Evolutionary conservation across 352 stramenopile species (phyloP).

Genomic region (Pythium aquatile): DNA sequence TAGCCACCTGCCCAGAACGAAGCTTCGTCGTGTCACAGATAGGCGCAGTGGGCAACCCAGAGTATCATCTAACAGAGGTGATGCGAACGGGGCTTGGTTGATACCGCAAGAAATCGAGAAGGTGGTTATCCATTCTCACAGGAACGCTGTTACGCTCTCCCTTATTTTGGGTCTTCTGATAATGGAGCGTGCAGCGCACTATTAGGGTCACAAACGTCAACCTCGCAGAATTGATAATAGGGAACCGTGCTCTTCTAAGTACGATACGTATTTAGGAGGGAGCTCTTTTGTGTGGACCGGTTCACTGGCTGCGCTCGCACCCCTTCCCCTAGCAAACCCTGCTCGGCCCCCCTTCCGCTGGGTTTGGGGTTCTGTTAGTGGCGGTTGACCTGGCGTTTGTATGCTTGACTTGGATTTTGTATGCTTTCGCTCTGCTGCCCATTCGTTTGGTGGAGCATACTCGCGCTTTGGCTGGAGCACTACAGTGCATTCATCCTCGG

Average conservation of each 20-base stretch:
- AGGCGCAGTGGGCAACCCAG: background rate
- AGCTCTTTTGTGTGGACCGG: conserved; percentile 13
- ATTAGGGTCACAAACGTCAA: background rate
- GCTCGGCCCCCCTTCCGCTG: conserved; percentile 2
- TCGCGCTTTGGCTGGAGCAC: conserved; percentile 16
- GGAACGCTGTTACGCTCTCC: background rate
- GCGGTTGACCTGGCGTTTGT: conserved; percentile 34
- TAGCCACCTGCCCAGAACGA: background rate
- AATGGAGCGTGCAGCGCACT: background rate
- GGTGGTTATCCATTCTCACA: background rate
- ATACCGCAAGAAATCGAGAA: background rate
- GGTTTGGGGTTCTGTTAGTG: conserved; percentile 1
- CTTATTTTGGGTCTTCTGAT: conserved; percentile 23
- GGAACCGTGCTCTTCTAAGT: conserved; percentile 1
- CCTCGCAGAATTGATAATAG: conserved; percentile 5
- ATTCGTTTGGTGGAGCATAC: conserved; percentile 69
- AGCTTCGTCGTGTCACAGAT: conserved; percentile 8
- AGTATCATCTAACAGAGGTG: background rate
- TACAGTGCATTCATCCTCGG: conserved; percentile 73
- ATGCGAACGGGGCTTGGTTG: background rate
- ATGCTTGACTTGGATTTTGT: conserved; percentile 63
- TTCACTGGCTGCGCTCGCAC: conserved; percentile 26
- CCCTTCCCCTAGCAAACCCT: conserved; percentile 22
- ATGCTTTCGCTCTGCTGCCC: conserved; percentile 69
- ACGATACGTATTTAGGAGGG: conserved; percentile 5